Evolutionary conservation across 805 yeast species (phyloP).

Genomic region (Metschnikowia hibisci): DNA sequence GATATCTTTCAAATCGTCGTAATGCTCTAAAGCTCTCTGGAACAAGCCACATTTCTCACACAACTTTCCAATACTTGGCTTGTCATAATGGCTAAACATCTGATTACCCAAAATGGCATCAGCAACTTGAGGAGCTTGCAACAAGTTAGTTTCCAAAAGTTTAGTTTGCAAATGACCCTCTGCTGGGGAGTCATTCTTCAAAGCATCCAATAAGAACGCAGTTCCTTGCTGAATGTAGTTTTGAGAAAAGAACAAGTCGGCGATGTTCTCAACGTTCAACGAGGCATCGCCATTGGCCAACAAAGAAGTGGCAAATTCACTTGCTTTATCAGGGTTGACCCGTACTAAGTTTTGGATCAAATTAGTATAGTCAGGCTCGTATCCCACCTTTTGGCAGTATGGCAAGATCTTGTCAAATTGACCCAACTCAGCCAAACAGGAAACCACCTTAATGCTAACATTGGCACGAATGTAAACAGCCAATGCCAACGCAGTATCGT

Average conservation of each 20-base stretch:
- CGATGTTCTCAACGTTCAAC: constrained; percentile 78
- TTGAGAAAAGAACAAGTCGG: constrained; percentile 92
- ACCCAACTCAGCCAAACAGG: constrained; percentile 89
- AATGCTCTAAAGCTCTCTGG: constrained; percentile 95
- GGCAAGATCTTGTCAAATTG: constrained; percentile 95
- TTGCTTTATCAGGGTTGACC: constrained; percentile 95
- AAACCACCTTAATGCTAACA: constrained; percentile 82
- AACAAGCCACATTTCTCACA: constrained; percentile 95
- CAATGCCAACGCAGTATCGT: constrained; percentile 77
- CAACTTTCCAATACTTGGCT: constrained; percentile 84
- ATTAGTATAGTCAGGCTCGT: constrained; percentile 84
- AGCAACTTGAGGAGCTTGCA: constrained; percentile 99
- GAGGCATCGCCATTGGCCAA: constrained; percentile 57
- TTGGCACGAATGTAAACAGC: constrained; percentile 86
- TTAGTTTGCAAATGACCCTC: constrained; percentile 96
- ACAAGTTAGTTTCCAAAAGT: constrained; percentile 83
- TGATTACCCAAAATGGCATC: constrained; percentile 96
- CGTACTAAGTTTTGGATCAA: constrained; percentile 88
- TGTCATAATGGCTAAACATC: constrained; percentile 94
- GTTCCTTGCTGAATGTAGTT: constrained; percentile 97
- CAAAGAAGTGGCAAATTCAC: constrained; percentile 90
- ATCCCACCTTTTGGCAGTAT: constrained; percentile 84
- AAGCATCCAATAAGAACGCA: constrained; percentile 90
- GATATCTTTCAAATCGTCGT: constrained; percentile 90
- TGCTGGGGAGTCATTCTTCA: constrained; percentile 88